Conservation (phyloP, 768 basidiomycete species). For the Candolleomyces eurysporus region DNA sequence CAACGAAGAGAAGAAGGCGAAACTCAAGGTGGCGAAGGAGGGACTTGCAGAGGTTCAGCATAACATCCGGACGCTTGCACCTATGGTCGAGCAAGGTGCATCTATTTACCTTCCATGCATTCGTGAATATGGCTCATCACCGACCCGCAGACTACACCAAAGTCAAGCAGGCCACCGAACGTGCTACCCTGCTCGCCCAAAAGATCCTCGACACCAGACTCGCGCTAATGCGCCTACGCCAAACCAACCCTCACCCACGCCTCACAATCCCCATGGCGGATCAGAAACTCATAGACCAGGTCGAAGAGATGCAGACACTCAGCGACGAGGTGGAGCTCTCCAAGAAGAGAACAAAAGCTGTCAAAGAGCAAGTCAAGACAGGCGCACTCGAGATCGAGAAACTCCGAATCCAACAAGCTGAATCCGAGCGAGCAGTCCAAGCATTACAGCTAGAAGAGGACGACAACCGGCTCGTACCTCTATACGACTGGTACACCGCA, state of each 20-base stretch:
- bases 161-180: constrained; percentile 48
- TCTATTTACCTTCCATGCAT: background rate
- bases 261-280: constrained; percentile 76
- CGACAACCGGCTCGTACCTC: constrained; percentile 58
- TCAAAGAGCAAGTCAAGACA: constrained; percentile 62
- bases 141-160: constrained; percentile 52
- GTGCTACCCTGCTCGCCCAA: constrained; percentile 61
- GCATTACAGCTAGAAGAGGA: constrained; percentile 57
- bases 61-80: constrained; percentile 62
- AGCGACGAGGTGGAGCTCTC: constrained; percentile 61
- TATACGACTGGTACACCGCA: constrained; percentile 79
- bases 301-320: constrained; percentile 75
- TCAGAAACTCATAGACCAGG: constrained; percentile 70
- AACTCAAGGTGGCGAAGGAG: constrained; percentile 62
- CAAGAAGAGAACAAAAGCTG: constrained; percentile 46
- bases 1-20: constrained; percentile 72
- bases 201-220: constrained; percentile 84
- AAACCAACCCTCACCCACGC: constrained; percentile 77
- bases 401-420: constrained; percentile 58
- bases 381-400: constrained; percentile 55
- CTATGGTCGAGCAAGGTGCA: constrained; percentile 67
- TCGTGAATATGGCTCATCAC: background rate
- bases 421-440: constrained; percentile 68
- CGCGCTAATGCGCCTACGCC: constrained; percentile 74
- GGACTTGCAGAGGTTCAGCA: constrained; percentile 58